A percentile compares a stretch with the other conserved stretches of the same genome.
These are phyloP conservation scores for Cornus suecica DNA, from an alignment of 148 eudicot species.

Conservation along the genomic window DNA sequence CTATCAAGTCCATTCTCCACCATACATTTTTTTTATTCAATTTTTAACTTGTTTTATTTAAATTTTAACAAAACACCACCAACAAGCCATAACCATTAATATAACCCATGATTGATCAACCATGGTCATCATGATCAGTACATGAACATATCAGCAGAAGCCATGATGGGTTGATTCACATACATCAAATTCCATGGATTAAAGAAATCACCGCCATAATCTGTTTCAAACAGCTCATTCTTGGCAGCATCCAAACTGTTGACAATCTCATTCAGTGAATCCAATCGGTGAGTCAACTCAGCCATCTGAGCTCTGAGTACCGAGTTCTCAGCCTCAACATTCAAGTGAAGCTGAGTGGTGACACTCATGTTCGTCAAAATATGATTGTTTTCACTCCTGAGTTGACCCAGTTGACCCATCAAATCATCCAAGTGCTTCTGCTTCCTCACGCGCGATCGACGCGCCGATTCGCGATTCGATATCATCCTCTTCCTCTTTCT, in stretches of 20 bases:
- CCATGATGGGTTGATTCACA: conserved; percentile 31
- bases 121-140: background rate
- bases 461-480: conserved; percentile 72
- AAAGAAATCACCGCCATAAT: conserved; percentile 24
- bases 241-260: conserved; percentile 12
- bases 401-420: conserved; percentile 25
- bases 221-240: background rate
- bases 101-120: background rate
- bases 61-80: background rate
- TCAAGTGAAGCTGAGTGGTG: conserved; percentile 37
- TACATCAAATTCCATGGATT: conserved; percentile 29
- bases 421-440: conserved; percentile 60
- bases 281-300: conserved; percentile 54
- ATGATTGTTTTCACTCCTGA: conserved; percentile 40
- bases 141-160: conserved; percentile 25
- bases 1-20: background rate
- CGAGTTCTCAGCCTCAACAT: conserved; percentile 64
- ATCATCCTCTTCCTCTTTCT: conserved; percentile 72
- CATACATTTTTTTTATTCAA: background rate
- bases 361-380: conserved; percentile 27
- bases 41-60: no score
- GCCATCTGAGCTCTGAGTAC: conserved; percentile 55
- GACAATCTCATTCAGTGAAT: conserved; percentile 52
- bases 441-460: conserved; percentile 57
- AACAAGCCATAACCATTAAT: background rate